phyloP scores from a whole-genome alignment of 495 filamentous ascomycete species.

The Clohesyomyces aquaticus region DNA sequence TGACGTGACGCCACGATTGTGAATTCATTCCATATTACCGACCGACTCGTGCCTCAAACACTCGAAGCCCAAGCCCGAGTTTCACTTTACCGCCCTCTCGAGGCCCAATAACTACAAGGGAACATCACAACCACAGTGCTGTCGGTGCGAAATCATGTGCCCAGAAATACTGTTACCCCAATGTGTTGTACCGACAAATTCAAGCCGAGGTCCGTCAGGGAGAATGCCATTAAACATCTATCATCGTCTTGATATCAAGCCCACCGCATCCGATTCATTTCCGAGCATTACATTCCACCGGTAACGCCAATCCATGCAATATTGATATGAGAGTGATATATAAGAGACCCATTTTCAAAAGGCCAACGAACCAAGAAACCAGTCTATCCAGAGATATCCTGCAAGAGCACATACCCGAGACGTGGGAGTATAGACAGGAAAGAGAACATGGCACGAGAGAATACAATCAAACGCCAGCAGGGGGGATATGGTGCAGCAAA shows the following conservation, averaged over 20 bases:
- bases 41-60: too few species aligned
- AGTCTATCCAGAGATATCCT: conserved; percentile 2
- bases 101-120: too few species aligned
- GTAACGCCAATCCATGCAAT: neutral
- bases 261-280: neutral
- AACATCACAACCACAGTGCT: too few species aligned
- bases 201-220: neutral
- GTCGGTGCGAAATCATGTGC: too few species aligned
- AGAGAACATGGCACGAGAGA: neutral
- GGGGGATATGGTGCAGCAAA: too few species aligned
- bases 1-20: too few species aligned
- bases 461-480: neutral
- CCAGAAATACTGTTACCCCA: too few species aligned
- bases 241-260: neutral
- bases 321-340: neutral
- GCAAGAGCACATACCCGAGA: too few species aligned
- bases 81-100: too few species aligned
- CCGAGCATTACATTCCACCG: too few species aligned
- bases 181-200: neutral
- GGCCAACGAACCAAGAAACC: neutral
- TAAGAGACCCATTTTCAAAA: neutral
- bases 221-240: neutral
- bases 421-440: conserved; percentile 1
- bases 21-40: too few species aligned
- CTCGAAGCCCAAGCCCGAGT: too few species aligned